phyloP scores from a whole-genome alignment of 768 basidiomycete genomes.

The Tricholoma flavovirens region DNA sequence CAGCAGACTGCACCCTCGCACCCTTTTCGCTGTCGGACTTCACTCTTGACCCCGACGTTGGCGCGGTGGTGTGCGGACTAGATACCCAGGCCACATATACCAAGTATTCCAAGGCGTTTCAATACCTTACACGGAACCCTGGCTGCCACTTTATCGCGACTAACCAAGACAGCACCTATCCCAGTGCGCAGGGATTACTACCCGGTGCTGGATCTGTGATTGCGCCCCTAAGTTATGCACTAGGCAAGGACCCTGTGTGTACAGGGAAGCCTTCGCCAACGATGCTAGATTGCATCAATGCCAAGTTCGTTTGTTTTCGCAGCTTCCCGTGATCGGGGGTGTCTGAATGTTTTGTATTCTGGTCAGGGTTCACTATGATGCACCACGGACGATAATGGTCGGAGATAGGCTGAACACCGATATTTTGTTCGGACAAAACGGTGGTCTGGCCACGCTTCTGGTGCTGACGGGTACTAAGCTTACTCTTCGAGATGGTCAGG shows the following conservation, averaged over 20 bases:
- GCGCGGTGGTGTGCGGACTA: conserved; percentile 92
- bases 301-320: conserved; percentile 34
- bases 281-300: conserved; percentile 91
- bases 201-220: conserved; percentile 85
- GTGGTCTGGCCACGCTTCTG: conserved; percentile 81
- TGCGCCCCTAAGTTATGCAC: conserved; percentile 72
- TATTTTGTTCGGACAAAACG: conserved; percentile 86
- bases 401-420: conserved; percentile 96
- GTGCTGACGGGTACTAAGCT: conserved; percentile 84
- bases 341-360: conserved; percentile 9
- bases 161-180: conserved; percentile 91
- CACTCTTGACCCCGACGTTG: conserved; percentile 69
- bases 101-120: conserved; percentile 89
- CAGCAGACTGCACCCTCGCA: conserved; percentile 71
- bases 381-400: conserved; percentile 85
- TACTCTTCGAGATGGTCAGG: not conserved
- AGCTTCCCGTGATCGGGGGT: not conserved
- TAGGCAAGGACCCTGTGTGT: conserved; percentile 63
- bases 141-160: conserved; percentile 84
- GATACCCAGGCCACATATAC: conserved; percentile 88
- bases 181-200: conserved; percentile 60
- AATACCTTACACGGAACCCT: conserved; percentile 78
- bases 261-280: conserved; percentile 89
- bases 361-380: conserved; percentile 79
- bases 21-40: conserved; percentile 67